These are phyloP conservation scores for Tilletia setariae DNA, from an alignment of 1,284 basidiomycete genomes.

Conservation along the genomic window DNA sequence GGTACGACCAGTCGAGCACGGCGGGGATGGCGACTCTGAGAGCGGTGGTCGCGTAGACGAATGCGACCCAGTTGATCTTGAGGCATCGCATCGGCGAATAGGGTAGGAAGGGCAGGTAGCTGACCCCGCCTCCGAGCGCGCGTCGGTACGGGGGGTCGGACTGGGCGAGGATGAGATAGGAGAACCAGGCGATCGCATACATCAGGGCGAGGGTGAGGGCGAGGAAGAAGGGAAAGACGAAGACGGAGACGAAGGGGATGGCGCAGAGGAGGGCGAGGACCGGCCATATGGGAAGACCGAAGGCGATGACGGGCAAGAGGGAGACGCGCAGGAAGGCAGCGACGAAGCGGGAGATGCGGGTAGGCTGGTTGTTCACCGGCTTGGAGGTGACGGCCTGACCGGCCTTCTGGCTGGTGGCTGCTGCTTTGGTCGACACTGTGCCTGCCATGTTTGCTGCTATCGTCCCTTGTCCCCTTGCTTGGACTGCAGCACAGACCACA, in stretches of 20 bases:
- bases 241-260: constrained; percentile 40
- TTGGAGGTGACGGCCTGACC: too few species aligned
- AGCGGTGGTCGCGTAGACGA: constrained; percentile 39
- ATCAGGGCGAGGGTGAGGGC: constrained; percentile 42
- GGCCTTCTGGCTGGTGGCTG: too few species aligned
- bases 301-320: constrained; percentile 33
- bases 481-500: too few species aligned
- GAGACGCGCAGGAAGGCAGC: constrained; percentile 32
- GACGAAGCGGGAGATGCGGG: constrained; percentile 22
- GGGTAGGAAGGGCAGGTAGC: constrained; percentile 44
- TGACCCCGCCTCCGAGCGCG: not conserved
- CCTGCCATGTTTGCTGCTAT: too few species aligned
- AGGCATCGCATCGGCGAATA: constrained; percentile 45
- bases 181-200: constrained; percentile 51
- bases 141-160: constrained; percentile 35
- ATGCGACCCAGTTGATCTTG: constrained; percentile 43
- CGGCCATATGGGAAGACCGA: constrained; percentile 44
- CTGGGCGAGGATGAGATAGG: constrained; percentile 51
- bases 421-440: too few species aligned
- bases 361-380: not conserved
- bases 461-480: too few species aligned
- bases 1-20: constrained; percentile 48
- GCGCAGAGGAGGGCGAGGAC: constrained; percentile 38
- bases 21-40: constrained; percentile 37
- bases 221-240: constrained; percentile 49